Evolutionary conservation across 2,329 filamentous ascomycete genomes (phyloP), one percentile per base, ranked within the genome.

Genomic region (Fusarium palustre): DNA sequence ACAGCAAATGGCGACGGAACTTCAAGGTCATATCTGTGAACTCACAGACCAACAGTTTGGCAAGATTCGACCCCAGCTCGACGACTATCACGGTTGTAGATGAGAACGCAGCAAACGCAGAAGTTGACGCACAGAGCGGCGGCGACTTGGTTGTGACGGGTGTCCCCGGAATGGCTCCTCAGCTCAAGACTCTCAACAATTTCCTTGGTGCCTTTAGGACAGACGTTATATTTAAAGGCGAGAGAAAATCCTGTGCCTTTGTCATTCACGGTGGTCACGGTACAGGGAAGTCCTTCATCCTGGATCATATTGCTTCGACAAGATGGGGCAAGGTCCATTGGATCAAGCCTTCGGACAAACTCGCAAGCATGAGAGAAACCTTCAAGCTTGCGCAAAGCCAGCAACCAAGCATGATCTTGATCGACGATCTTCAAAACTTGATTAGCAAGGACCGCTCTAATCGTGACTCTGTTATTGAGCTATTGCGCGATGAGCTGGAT

Each of bases 191-290:
- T 54, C 85, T 97, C 66, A 95, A 97, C 76, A 77, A 83, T 38
- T 88, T 90, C 52, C 83, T 97, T 25, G 76, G 78, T 25, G 82
- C 83, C 61, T 91, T 91, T 70, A 84, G 83, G 46, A 75, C 77
- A 1, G 74, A 73, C 2, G 78, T 78, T 38, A 71, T 73, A 60
- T 50, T 75, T 43, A 62, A 74, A 57, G 60, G 73, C 58, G 74
- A 80, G 68, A 70, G 74, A 31, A 78, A 74, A 70, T 81, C 86
- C 1, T 84, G 86, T 54, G 89, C 88, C 0, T 85, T 96, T 36
- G 84, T 96, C 25, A 83, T 97, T 7, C 90, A 97, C 76, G 95
- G 95, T 16, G 90, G 92, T 20, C 88, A 88, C 66, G 94, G 95
- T 13, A 97, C 92, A 0, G 95, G 95, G 25, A 97, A 97, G 81